Conservation (phyloP, 202 grass and related monocot species). For the Zizania palustris region DNA sequence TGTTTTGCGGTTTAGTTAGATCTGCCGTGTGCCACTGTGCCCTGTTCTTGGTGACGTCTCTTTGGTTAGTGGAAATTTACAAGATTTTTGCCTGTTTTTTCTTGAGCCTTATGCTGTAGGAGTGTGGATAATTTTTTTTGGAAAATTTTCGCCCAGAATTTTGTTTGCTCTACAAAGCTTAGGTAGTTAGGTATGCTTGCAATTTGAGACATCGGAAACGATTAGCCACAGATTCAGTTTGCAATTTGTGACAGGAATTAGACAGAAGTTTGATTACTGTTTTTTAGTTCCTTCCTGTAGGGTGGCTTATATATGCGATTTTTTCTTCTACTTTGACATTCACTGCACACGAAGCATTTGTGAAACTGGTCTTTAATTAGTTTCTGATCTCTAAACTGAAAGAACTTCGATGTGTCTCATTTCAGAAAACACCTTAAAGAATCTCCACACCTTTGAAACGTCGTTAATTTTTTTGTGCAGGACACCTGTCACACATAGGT, state of each 20-base stretch:
- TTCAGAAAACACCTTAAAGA: background rate
- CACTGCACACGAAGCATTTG: background rate
- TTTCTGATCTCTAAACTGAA: background rate
- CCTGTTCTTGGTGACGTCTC: background rate
- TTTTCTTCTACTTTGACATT: background rate
- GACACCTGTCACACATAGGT: background rate
- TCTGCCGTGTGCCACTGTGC: constrained; percentile 11
- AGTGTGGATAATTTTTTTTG: too few relatives aligned
- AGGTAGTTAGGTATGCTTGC: background rate
- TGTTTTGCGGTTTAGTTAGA: background rate
- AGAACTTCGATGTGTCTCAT: background rate
- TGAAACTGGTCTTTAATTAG: background rate
- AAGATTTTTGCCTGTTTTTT: background rate
- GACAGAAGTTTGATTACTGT: background rate
- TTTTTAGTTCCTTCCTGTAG: background rate
- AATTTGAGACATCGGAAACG: background rate
- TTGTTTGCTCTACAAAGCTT: background rate
- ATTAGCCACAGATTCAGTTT: background rate
- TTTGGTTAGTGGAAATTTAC: background rate
- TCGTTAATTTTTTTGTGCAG: constrained; percentile 10
- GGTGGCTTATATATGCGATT: constrained; percentile 1
- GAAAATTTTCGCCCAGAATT: background rate
- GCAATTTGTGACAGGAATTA: background rate
- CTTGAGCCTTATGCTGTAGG: background rate
- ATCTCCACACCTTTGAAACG: background rate